phyloP scores from a whole-genome alignment of 345 rosid species.

The Iberis pinnata region DNA sequence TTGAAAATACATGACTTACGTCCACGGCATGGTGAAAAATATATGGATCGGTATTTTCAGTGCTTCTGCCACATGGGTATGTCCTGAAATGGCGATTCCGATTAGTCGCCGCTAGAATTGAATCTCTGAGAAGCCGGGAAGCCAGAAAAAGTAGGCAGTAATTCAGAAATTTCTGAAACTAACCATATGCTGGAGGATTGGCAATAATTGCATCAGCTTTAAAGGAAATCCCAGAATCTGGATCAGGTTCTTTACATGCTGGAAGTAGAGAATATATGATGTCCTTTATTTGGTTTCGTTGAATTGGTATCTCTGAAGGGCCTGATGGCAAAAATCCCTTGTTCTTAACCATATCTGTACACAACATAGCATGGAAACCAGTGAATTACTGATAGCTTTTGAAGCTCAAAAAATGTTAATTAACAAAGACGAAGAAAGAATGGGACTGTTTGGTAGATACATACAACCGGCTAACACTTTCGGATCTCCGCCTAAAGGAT shows the following conservation, averaged over 20 bases:
- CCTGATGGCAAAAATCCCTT: slow-evolving; percentile 97
- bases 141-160: background rate
- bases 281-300: slow-evolving; percentile 82
- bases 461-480: slow-evolving; percentile 93
- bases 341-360: slow-evolving; percentile 97
- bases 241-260: slow-evolving; percentile 91
- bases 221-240: slow-evolving; percentile 70
- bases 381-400: slow-evolving; percentile 8
- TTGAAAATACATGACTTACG: slow-evolving; percentile 79
- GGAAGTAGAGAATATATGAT: slow-evolving; percentile 79
- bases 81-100: slow-evolving; percentile 50
- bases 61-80: slow-evolving; percentile 93
- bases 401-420: background rate
- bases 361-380: slow-evolving; percentile 16
- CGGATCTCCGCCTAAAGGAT: slow-evolving; percentile 95
- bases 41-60: slow-evolving; percentile 83
- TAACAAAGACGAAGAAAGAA: slow-evolving; percentile 10
- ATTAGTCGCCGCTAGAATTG: slow-evolving; percentile 23
- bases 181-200: slow-evolving; percentile 98
- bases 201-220: slow-evolving; percentile 98
- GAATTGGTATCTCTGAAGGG: slow-evolving; percentile 90
- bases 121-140: slow-evolving; percentile 3
- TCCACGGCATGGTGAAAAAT: slow-evolving; percentile 99
- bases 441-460: slow-evolving; percentile 35
- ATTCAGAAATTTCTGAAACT: slow-evolving; percentile 20